Conservation (phyloP, 768 basidiomycete species). For the Postia placenta region DNA sequence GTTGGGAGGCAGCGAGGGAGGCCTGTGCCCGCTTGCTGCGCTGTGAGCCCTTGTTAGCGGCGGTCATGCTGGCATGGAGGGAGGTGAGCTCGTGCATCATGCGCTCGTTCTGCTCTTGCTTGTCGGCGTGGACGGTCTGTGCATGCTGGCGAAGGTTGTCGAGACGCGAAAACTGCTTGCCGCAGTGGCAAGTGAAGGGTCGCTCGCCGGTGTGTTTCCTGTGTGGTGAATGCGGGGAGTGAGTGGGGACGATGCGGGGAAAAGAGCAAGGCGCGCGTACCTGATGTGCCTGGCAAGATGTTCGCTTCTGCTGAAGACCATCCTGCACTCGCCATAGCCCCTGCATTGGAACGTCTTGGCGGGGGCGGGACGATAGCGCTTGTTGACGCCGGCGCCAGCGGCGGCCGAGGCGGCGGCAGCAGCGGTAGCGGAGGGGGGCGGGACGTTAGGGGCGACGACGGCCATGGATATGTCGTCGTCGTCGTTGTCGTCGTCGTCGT, state of each 20-base stretch:
- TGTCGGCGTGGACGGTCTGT: slow-evolving; percentile 95
- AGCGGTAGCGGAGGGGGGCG: slow-evolving; percentile 8
- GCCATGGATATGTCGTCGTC: slow-evolving; percentile 17
- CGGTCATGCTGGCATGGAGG: slow-evolving; percentile 77
- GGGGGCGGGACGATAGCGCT: slow-evolving; percentile 77
- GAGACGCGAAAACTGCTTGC: slow-evolving; percentile 91
- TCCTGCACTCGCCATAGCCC: slow-evolving; percentile 91
- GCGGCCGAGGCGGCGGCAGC: slow-evolving; percentile 7
- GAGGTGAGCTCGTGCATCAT: slow-evolving; percentile 90
- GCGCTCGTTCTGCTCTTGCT: slow-evolving; percentile 78
- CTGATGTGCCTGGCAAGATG: slow-evolving; percentile 94
- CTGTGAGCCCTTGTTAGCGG: slow-evolving; percentile 35
- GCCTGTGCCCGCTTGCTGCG: slow-evolving; percentile 31
- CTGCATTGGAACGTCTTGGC: slow-evolving; percentile 95
- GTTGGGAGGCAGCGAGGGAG: slow-evolving; percentile 14
- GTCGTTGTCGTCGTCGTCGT: background rate
- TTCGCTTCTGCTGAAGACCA: slow-evolving; percentile 95
- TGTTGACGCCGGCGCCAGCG: slow-evolving; percentile 13
- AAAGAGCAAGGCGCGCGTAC: slow-evolving; percentile 40
- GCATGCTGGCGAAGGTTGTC: slow-evolving; percentile 97
- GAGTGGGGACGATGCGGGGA: slow-evolving; percentile 9
- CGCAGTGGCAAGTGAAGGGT: slow-evolving; percentile 94
- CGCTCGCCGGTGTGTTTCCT: slow-evolving; percentile 99
- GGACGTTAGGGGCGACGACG: slow-evolving; percentile 18
- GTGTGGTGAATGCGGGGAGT: slow-evolving; percentile 15